phyloP scores from a whole-genome alignment of 768 basidiomycete genomes.

The Boletus pseudo-olivaceus region DNA sequence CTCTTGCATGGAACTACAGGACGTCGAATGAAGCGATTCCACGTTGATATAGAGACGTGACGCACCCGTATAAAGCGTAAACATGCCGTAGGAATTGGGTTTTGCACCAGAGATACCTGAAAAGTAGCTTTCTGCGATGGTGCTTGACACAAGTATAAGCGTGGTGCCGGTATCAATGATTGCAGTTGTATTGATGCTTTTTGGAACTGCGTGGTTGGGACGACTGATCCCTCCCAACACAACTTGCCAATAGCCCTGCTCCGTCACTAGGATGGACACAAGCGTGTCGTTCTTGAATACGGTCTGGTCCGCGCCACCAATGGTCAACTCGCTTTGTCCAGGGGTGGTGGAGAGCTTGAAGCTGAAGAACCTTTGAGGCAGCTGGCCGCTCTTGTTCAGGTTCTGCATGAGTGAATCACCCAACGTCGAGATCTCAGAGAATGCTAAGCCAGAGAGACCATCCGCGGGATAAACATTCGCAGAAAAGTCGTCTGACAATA shows the following conservation, averaged over 20 bases:
- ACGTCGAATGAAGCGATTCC: not conserved
- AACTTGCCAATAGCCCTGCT: conserved; percentile 37
- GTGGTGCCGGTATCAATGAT: conserved; percentile 36
- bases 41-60: not conserved
- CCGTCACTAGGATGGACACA: conserved; percentile 30
- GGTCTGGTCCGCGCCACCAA: conserved; percentile 39
- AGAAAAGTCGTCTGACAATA: not conserved
- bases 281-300: conserved; percentile 47
- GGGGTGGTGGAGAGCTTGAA: conserved; percentile 41
- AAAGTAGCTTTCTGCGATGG: conserved; percentile 23
- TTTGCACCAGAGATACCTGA: conserved; percentile 21
- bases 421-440: conserved; percentile 36
- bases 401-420: conserved; percentile 38
- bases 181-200: conserved; percentile 5
- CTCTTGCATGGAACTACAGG: conserved; percentile 15
- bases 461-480: conserved; percentile 18
- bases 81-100: conserved; percentile 16
- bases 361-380: conserved; percentile 32
- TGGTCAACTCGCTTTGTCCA: conserved; percentile 13
- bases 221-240: conserved; percentile 17
- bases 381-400: conserved; percentile 32
- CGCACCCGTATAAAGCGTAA: conserved; percentile 36
- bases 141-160: conserved; percentile 15
- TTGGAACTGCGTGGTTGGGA: not conserved
- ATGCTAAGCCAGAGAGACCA: conserved; percentile 41